phyloP scores from a whole-genome alignment of 2,329 filamentous ascomycete species.

The Trichophyton equinum region DNA sequence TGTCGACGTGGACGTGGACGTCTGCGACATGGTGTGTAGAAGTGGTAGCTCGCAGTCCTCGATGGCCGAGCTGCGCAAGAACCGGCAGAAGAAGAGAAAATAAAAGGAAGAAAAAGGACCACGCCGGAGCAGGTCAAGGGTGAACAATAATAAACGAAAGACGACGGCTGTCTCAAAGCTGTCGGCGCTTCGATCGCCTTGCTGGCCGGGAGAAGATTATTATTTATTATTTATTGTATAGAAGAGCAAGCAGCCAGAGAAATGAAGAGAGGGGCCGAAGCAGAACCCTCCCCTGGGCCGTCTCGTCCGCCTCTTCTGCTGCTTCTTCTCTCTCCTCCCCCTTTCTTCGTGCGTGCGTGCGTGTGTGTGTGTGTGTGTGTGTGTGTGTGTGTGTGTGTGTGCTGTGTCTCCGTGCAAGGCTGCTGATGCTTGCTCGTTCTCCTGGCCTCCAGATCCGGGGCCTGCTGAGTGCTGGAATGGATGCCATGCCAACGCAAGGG shows the following conservation, averaged over 20 bases:
- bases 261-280: not conserved
- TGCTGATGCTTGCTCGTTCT: no score
- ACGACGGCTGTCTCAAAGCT: no score
- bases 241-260: not conserved
- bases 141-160: no score
- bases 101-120: not conserved
- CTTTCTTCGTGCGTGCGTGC: not conserved
- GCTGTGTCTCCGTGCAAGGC: no score
- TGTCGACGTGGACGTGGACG: conserved; percentile 31
- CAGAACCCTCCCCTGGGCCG: not conserved
- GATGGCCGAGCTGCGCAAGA: no score
- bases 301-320: not conserved
- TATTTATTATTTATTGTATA: no score
- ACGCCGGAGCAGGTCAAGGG: no score
- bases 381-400: no score
- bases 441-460: not conserved
- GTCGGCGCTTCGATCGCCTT: no score
- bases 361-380: no score
- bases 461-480: not conserved
- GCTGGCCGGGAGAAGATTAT: no score
- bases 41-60: not conserved
- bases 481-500: not conserved
- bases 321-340: not conserved
- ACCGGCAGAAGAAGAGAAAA: not conserved
- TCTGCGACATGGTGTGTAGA: conserved; percentile 2